Conservation (phyloP, 257 asterid genomes). For the Parsonsia alboflavescens region DNA sequence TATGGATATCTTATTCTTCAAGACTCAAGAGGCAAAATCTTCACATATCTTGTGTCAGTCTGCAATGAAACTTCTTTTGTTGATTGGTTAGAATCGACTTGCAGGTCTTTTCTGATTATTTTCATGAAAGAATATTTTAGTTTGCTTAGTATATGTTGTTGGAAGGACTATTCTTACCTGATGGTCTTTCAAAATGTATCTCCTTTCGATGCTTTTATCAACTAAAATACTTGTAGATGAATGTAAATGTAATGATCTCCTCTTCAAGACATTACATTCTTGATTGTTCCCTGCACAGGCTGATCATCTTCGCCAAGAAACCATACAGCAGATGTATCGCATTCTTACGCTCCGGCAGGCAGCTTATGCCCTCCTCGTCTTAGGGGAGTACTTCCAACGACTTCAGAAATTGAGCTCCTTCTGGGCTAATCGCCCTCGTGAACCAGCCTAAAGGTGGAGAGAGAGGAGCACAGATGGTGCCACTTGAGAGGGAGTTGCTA, state of each 20-base stretch:
- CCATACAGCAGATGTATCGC: conserved; percentile 36
- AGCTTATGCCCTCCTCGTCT: conserved; percentile 32
- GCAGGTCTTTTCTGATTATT: neutral
- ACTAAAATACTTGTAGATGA: neutral
- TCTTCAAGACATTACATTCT: neutral
- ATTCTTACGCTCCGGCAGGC: conserved; percentile 29
- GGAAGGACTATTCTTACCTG: neutral
- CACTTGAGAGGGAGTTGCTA: neutral
- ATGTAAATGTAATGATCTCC: too few species aligned
- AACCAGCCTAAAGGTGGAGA: conserved; percentile 30
- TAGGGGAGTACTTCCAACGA: conserved; percentile 40
- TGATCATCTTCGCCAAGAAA: conserved; percentile 41
- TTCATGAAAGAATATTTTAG: neutral
- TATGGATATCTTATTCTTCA: conserved; percentile 3
- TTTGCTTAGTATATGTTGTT: neutral
- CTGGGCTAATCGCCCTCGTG: conserved; percentile 25
- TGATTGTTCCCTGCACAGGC: conserved; percentile 20
- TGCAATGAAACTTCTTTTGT: neutral
- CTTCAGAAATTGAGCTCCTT: conserved; percentile 36
- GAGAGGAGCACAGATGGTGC: conserved; percentile 1
- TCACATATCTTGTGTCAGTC: neutral
- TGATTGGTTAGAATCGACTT: neutral
- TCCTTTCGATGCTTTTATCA: neutral
- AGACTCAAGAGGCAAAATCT: neutral
- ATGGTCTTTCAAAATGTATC: neutral